Conservation (phyloP, 2,329 filamentous ascomycete genomes). For the Fusarium penzigii region DNA sequence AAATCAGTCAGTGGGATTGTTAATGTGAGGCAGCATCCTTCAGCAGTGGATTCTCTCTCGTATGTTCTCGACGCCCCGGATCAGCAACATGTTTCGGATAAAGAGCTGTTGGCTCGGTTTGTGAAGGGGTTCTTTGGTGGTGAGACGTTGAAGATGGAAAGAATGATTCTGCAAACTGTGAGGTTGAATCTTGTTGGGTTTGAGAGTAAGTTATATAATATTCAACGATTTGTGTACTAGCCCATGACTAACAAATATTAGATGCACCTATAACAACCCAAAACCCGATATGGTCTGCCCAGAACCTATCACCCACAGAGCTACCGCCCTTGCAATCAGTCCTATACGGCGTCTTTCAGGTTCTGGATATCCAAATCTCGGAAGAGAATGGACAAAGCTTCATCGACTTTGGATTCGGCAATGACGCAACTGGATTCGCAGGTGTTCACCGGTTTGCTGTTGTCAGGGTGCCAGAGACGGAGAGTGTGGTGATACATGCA, state of each 20-base stretch:
- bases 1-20: conserved; percentile 25
- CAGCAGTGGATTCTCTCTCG: conserved; percentile 24
- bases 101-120: conserved; percentile 30
- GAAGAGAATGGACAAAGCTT: conserved; percentile 19
- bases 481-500: conserved; percentile 19
- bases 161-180: conserved; percentile 13
- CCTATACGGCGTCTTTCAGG: conserved; percentile 31
- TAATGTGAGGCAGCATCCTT: conserved; percentile 23
- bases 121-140: conserved; percentile 34
- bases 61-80: conserved; percentile 24
- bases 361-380: conserved; percentile 16
- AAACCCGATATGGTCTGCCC: conserved; percentile 17
- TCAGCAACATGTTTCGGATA: conserved; percentile 22
- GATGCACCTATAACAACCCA: conserved; percentile 3
- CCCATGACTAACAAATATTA: not conserved
- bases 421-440: conserved; percentile 23
- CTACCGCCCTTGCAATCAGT: conserved; percentile 23
- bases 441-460: conserved; percentile 34
- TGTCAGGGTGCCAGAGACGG: conserved; percentile 5
- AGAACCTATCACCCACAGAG: conserved; percentile 15
- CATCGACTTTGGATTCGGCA: conserved; percentile 33
- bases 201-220: conserved; percentile 17
- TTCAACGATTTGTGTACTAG: fast-evolving
- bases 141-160: conserved; percentile 30
- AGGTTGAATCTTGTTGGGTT: conserved; percentile 16